Base-by-base conservation (phyloP, 192 early-diverging fungal species). In the Borealophlyctis nickersoniae region DNA sequence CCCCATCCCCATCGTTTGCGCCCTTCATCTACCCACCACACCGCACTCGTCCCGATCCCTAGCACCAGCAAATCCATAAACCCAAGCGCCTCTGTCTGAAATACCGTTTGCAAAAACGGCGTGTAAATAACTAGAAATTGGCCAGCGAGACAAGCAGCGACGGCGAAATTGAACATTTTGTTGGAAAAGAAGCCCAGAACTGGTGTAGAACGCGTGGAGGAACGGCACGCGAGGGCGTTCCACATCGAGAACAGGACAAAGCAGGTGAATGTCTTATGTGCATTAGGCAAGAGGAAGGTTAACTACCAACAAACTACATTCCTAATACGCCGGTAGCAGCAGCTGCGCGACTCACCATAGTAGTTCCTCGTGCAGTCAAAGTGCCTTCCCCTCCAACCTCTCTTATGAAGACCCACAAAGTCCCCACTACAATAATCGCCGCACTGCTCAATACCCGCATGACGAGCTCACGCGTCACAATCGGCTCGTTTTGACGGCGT, bases 231-330 rank as follows among this genome's bases (percentile, higher is more conserved):
- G 45, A 95, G 73, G 9, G 92, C 88, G 71, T 98, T 98, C 78
- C 92, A 96, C 86, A 96, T 90, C 68, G 95, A 94, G 73, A 93
- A 96, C 58, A 95, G 86, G 32, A 98, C 94, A 81, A 98, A 94
- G 31, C 88, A 89, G 3, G 95, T 96, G 67, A 98, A 98, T 0
- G 95, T 96, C 91, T 92, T 80, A 16, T 65, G 45, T 19, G 7
- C 19, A 54, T 16, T 16, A 16, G n/a, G n/a, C n/a, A n/a, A n/a
- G n/a, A n/a, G n/a, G n/a, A n/a, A n/a, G n/a, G n/a, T n/a, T n/a
- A n/a, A n/a, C n/a, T n/a, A n/a, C n/a, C n/a, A n/a, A n/a, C n/a
- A n/a, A n/a, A n/a, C n/a, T n/a, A 45, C 39, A 7, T 45, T 19
- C 39, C 7, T 45, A 45, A 45, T 19, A 45, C 39, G 9, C 39